Conservation (phyloP, 2,329 filamentous ascomycete species). For the Septoria linicola region DNA sequence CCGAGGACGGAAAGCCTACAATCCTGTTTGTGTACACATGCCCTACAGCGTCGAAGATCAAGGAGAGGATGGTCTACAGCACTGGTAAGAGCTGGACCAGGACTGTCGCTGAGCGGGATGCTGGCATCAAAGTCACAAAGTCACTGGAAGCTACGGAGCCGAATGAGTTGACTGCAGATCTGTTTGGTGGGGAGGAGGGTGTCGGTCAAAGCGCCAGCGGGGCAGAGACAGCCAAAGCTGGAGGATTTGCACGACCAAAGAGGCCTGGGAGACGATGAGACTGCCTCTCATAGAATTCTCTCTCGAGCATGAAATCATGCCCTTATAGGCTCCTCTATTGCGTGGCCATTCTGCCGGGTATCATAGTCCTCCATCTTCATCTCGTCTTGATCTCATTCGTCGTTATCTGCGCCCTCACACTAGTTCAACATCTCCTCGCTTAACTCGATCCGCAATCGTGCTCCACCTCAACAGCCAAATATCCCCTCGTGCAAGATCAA, state of each 20-base stretch:
- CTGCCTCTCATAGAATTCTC: not conserved
- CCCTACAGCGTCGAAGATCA: slow-evolving; percentile 69
- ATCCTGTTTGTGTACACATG: slow-evolving; percentile 83
- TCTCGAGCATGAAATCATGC: too few species aligned
- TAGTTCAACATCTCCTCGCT: slow-evolving; percentile 72
- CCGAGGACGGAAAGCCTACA: slow-evolving; percentile 49
- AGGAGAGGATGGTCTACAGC: slow-evolving; percentile 82
- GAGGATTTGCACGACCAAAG: slow-evolving; percentile 73
- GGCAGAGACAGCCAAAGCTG: slow-evolving; percentile 61
- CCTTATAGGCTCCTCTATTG: not conserved
- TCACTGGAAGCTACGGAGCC: slow-evolving; percentile 65
- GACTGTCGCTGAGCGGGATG: slow-evolving; percentile 67
- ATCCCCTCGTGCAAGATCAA: slow-evolving; percentile 51
- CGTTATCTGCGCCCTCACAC: slow-evolving; percentile 39
- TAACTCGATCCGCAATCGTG: slow-evolving; percentile 61
- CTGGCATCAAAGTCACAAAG: slow-evolving; percentile 66
- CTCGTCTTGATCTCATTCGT: not conserved
- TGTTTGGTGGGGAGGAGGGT: slow-evolving; percentile 44
- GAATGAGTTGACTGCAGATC: slow-evolving; percentile 66
- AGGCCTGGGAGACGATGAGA: slow-evolving; percentile 63
- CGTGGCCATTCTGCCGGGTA: slow-evolving; percentile 11
- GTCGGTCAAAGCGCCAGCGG: slow-evolving; percentile 58
- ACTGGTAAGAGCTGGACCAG: slow-evolving; percentile 53
- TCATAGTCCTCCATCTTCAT: not conserved
- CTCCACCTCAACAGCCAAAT: slow-evolving; percentile 60